Evolutionary conservation across 108 stramenopile genomes (phyloP), one percentile per base, ranked within the genome.

Genomic region (Poteriospumella lacustris): DNA sequence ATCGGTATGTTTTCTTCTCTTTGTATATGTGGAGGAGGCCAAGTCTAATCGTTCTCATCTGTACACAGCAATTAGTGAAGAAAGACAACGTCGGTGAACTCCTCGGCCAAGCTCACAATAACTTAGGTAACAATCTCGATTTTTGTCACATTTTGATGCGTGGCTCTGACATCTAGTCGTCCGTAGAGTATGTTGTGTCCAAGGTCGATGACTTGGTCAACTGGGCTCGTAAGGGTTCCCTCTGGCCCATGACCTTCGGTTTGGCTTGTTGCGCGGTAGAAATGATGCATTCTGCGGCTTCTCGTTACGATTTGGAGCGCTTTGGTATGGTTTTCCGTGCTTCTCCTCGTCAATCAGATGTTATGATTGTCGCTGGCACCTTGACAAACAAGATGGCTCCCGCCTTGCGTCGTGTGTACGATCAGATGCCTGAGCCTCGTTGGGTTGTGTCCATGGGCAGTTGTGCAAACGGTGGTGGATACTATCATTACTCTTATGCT

Each of bases 211-310:
- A 99, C 38, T 84, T 99, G 38, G 95, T 96, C 42, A 99, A 99
- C 88, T 99, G 97, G 97, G 96, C 95, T 9, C 92, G 97, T 44
- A 99, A 97, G 86, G 97, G 96, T 24, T 96, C 95, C 34, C 82
- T 99, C 43, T 99, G 97, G 97, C 97, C 97, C 76, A 99, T 97
- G 97, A 99, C 97, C 2, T 99, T 99, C 77, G 97, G 97, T 59
- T 86, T 99, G 70, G 97, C 97, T 15, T 99, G 97, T 83, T 99
- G 97, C 77, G 97, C 97, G 42, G 97, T 99, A 43, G 97, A 82
- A 36, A 52, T 56, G 75, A 56, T 76, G 75, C 75, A 76, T 19
- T 91, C 95, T 24, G 95, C 95, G 31, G 96, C 97, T 0, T 93
- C 95, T 39, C 92, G 97, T 44, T 99, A 97, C 87, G 97, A 99